phyloP scores from a whole-genome alignment of 164 flowering plant species.

The Buxus sempervirens region DNA sequence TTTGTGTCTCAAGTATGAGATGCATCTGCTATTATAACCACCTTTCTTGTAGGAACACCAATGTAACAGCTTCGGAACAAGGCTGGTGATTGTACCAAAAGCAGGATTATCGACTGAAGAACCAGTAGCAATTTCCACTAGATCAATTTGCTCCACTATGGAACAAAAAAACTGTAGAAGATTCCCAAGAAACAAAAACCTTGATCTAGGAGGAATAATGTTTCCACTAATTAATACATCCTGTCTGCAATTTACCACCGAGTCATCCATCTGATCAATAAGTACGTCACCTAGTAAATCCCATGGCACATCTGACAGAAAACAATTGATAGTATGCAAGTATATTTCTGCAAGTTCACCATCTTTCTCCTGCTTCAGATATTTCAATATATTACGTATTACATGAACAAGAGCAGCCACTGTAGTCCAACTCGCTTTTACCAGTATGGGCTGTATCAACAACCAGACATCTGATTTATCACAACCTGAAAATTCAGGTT shows the following conservation, averaged over 20 bases:
- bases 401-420: constrained; percentile 44
- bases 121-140: constrained; percentile 26
- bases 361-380: constrained; percentile 40
- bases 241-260: constrained; percentile 3
- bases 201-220: constrained; percentile 12
- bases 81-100: constrained; percentile 27
- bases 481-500: constrained; percentile 12
- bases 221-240: constrained; percentile 14
- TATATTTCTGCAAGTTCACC: constrained; percentile 31
- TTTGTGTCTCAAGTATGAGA: constrained; percentile 71
- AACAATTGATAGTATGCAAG: constrained; percentile 30
- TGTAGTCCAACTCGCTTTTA: constrained; percentile 40
- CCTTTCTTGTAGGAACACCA: constrained; percentile 50
- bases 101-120: constrained; percentile 22
- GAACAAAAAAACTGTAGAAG: constrained; percentile 69
- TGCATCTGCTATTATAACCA: constrained; percentile 14
- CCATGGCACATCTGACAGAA: constrained; percentile 46
- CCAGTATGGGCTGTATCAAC: constrained; percentile 24
- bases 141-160: constrained; percentile 33
- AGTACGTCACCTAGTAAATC: constrained; percentile 27
- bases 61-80: constrained; percentile 47
- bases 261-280: constrained; percentile 13
- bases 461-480: constrained; percentile 14
- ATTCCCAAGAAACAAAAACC: constrained; percentile 45
- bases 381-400: constrained; percentile 52